Evolutionary conservation across 257 asterid species (phyloP), one percentile per base, ranked within the genome.

Genomic region (Pogostemon cablin): DNA sequence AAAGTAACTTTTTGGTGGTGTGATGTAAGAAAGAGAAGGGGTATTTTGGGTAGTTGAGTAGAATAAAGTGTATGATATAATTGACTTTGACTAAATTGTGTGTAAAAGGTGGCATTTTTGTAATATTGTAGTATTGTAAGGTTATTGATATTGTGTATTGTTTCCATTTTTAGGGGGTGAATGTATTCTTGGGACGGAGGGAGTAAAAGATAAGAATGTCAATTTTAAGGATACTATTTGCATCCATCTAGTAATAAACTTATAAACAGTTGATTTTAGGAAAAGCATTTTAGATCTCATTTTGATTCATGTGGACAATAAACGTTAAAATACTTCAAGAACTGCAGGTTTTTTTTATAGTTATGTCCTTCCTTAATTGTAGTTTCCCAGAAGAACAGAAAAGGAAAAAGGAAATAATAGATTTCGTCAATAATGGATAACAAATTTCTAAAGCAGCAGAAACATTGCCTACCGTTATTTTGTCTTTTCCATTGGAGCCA

Each of bases 401-500:
- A 37, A 50, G 11, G 15, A 15, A 15, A 61, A 59, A 9, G 10
- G 5, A 63, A 25, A 25, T 25, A 25, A 25, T 25, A 25, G 68
- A 60, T 58, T 42, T 34, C 8, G 57, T 35, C 60, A 25, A 38
- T 9, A 67, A 65, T 6, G 12, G 41, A 57, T 4, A 9, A 72
- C 41, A 6, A n/a, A 53, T 34, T 68, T 53, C 56, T 65, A 34
- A 7, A 60, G 72, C 48, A 64, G 72, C 69, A 69, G 7, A 43
- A 70, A 64, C 74, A 48, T 47, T 37, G 41, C 6, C 5, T 77
- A 93, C 99, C 96, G 86, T 88, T 81, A 93, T 89, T 74, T 79
- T 81, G 69, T 87, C 95, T 84, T 93, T 93, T 40, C 91, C 96
- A 35, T 82, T 87, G 74, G 84, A 76, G 78, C 88, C 91, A 82